Evolutionary conservation across 495 filamentous ascomycete genomes (phyloP).

Genomic region (Physcia stellaris): DNA sequence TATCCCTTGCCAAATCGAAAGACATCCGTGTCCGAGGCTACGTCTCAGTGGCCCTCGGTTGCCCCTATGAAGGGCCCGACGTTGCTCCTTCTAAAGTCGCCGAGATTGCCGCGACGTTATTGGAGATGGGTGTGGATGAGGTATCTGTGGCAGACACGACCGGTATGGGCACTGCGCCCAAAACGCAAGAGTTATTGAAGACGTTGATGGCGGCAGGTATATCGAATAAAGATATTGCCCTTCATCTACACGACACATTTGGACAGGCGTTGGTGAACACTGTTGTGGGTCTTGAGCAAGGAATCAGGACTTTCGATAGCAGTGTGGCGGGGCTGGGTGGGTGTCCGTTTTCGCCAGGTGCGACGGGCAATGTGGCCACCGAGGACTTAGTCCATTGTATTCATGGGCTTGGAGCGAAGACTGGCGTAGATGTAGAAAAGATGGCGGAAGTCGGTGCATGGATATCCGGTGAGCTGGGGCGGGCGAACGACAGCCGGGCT

Average conservation of each 20-base stretch:
- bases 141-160: slow-evolving; percentile 92
- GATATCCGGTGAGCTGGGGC: slow-evolving; percentile 74
- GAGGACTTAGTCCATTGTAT: slow-evolving; percentile 88
- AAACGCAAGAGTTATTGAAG: slow-evolving; percentile 55
- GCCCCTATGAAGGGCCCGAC: slow-evolving; percentile 84
- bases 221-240: slow-evolving; percentile 63
- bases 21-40: slow-evolving; percentile 77
- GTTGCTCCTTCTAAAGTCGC: slow-evolving; percentile 68
- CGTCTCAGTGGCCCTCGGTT: slow-evolving; percentile 87
- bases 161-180: slow-evolving; percentile 85
- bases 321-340: slow-evolving; percentile 86
- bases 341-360: slow-evolving; percentile 86
- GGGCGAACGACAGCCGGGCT: slow-evolving; percentile 58
- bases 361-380: slow-evolving; percentile 88
- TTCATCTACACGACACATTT: slow-evolving; percentile 97
- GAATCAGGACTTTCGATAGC: slow-evolving; percentile 78
- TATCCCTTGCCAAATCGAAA: slow-evolving; percentile 53
- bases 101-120: slow-evolving; percentile 62
- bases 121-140: slow-evolving; percentile 94
- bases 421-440: slow-evolving; percentile 73
- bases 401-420: slow-evolving; percentile 74
- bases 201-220: slow-evolving; percentile 66
- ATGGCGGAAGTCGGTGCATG: slow-evolving; percentile 74
- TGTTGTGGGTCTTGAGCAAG: slow-evolving; percentile 72
- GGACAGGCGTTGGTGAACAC: slow-evolving; percentile 88